Base-by-base conservation (phyloP, 305 asterid genomes). In the Solanum aculeatissimum region DNA sequence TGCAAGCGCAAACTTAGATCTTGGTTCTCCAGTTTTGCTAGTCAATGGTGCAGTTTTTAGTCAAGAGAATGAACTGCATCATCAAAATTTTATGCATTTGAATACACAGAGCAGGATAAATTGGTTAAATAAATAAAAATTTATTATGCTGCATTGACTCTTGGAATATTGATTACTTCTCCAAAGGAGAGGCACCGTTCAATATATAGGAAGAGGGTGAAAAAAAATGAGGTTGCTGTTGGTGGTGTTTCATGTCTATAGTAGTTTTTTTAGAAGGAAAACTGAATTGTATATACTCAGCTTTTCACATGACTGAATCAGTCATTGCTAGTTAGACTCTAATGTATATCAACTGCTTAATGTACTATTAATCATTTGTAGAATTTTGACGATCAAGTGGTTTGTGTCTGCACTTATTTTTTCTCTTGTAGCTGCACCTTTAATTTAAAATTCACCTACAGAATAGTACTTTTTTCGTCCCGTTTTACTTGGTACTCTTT, bases 181-280 rank as follows among this genome's bases (percentile, higher is more conserved):
- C 77, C 51, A 38, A 58, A 54, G 84, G 69, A 86, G 86, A 83
- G 88, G 85, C 11, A 19, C 40, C 19, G 75, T 47, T 32, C 53
- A 70, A 70, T 40, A 40, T 70, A 70, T n/a, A 70, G 25, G 58
- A 47, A 45, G 80, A 42, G 5, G 18, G 54, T 71, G n/a, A n/a
- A n/a, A n/a, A n/a, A n/a, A n/a, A n/a, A n/a, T n/a, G n/a, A n/a
- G n/a, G n/a, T n/a, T n/a, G n/a, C n/a, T n/a, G 9, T 45, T 74
- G 60, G 45, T 47, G 81, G 62, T 10, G 18, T 27, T 75, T 54
- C 82, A 75, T 75, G 82, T 29, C 29, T 18, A 51, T 49, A 77
- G 40, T 25, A 14, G 6, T 2, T 15, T 2, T 49, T 75, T 35
- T 3, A 6, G 12, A 58, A 1, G 13, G 32, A 55, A 51, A 77